Percentiles rank a stretch among this genome's conserved stretches.
Evolutionary conservation across 2,329 filamentous ascomycete genomes (phyloP).

Genomic region (Tolypocladium paradoxum): DNA sequence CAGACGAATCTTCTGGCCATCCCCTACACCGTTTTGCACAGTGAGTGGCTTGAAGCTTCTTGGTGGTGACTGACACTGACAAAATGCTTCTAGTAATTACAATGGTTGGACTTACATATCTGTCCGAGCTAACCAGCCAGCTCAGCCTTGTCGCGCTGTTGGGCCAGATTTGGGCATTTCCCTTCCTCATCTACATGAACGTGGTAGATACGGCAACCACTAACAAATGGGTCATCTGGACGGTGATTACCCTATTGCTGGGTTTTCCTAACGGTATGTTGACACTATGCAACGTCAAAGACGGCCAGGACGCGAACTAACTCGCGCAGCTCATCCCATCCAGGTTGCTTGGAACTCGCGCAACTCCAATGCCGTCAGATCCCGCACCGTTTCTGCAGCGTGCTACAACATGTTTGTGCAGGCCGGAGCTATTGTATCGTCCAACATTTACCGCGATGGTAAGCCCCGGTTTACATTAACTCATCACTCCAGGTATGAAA

Average conservation of each 20-base stretch:
- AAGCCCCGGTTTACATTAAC: neutral
- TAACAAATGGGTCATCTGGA: conserved; percentile 22
- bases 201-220: conserved; percentile 14
- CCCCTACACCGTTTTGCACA: conserved; percentile 15
- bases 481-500: too few relatives aligned
- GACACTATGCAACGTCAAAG: neutral
- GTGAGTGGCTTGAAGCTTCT: too few relatives aligned
- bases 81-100: neutral
- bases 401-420: conserved; percentile 49
- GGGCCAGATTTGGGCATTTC: conserved; percentile 39
- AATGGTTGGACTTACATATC: conserved; percentile 7
- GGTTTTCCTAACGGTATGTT: conserved; percentile 30
- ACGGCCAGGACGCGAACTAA: neutral
- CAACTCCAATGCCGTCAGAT: conserved; percentile 52
- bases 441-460: conserved; percentile 30
- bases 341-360: conserved; percentile 48
- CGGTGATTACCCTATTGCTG: conserved; percentile 21
- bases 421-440: conserved; percentile 28
- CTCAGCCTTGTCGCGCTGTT: conserved; percentile 25
- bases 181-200: conserved; percentile 37
- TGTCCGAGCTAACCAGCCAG: conserved; percentile 2
- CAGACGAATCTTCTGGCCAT: conserved; percentile 35
- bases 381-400: conserved; percentile 48
- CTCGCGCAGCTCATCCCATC: conserved; percentile 18
- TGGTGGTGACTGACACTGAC: neutral